These are phyloP conservation scores for Trapa incisa DNA, from an alignment of 345 rosid genomes.

Conservation along the genomic window DNA sequence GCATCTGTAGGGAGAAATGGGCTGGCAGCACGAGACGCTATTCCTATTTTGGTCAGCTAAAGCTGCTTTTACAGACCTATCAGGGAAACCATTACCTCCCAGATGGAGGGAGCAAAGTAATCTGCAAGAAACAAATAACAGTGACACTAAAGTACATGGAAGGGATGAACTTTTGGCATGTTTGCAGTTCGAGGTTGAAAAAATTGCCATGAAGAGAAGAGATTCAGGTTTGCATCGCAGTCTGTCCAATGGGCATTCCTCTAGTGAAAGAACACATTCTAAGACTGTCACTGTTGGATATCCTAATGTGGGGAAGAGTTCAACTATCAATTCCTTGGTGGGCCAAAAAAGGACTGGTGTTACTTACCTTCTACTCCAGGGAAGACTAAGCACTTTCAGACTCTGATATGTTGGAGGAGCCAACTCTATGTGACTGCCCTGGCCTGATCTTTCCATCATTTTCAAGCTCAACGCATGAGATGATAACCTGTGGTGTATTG, in stretches of 20 bases:
- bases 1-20: conserved; percentile 61
- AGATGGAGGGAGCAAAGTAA: conserved; percentile 21
- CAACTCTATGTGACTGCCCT: conserved; percentile 87
- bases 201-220: conserved; percentile 45
- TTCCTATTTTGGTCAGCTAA: conserved; percentile 92
- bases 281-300: conserved; percentile 66
- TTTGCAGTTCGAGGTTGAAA: conserved; percentile 64
- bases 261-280: conserved; percentile 11
- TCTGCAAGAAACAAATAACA: conserved; percentile 27
- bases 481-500: conserved; percentile 91
- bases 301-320: conserved; percentile 94
- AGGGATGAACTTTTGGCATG: conserved; percentile 75
- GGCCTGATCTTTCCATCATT: conserved; percentile 87
- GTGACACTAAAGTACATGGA: conserved; percentile 49
- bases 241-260: conserved; percentile 16
- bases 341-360: conserved; percentile 92
- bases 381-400: conserved; percentile 93
- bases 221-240: conserved; percentile 21
- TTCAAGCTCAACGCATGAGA: conserved; percentile 79
- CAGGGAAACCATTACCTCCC: conserved; percentile 45
- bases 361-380: conserved; percentile 69
- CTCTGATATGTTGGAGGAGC: conserved; percentile 60
- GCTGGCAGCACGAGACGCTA: conserved; percentile 42
- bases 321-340: conserved; percentile 84
- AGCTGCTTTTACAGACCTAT: conserved; percentile 68